Conservation (phyloP, 495 filamentous ascomycete species). For the Acidomyces sp. region DNA sequence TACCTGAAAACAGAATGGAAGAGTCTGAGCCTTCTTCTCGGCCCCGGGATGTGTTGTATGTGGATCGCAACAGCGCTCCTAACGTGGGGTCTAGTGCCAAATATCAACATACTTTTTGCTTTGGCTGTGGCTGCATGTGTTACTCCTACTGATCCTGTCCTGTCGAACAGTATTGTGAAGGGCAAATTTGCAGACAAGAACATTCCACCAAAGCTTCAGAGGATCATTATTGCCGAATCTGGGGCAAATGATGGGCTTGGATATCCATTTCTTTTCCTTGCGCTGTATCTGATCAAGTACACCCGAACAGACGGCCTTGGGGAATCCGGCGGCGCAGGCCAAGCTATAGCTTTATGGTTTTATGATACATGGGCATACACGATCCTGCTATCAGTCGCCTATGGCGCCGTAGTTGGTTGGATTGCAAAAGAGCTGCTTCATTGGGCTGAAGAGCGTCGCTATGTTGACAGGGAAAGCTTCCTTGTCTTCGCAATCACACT, state of each 20-base stretch:
- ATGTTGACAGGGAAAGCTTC: constrained; percentile 83
- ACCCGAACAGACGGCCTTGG: constrained; percentile 44
- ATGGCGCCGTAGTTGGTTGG: constrained; percentile 68
- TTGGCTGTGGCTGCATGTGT: constrained; percentile 71
- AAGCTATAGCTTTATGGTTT: constrained; percentile 72
- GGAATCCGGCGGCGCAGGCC: constrained; percentile 43
- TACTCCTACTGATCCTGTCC: constrained; percentile 81
- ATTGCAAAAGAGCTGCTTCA: constrained; percentile 68
- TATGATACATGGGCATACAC: constrained; percentile 77
- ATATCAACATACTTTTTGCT: constrained; percentile 60
- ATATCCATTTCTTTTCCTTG: constrained; percentile 79
- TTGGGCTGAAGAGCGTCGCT: constrained; percentile 69
- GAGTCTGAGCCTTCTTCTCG: constrained; percentile 59
- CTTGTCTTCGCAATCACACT: constrained; percentile 78
- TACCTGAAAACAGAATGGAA: constrained; percentile 75
- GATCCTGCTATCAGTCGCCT: constrained; percentile 65
- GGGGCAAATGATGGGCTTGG: constrained; percentile 91
- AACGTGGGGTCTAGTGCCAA: constrained; percentile 65
- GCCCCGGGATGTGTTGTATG: constrained; percentile 78
- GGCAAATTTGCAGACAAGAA: constrained; percentile 88
- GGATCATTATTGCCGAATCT: constrained; percentile 79
- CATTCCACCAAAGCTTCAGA: constrained; percentile 67
- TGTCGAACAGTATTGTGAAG: constrained; percentile 85
- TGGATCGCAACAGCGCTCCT: constrained; percentile 73
- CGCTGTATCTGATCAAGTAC: constrained; percentile 73